A percentile compares a stretch with the other conserved stretches of the same genome.
Conservation (phyloP, 1,139 yeast genomes). For the Yamadazyma jaroonii region DNA sequence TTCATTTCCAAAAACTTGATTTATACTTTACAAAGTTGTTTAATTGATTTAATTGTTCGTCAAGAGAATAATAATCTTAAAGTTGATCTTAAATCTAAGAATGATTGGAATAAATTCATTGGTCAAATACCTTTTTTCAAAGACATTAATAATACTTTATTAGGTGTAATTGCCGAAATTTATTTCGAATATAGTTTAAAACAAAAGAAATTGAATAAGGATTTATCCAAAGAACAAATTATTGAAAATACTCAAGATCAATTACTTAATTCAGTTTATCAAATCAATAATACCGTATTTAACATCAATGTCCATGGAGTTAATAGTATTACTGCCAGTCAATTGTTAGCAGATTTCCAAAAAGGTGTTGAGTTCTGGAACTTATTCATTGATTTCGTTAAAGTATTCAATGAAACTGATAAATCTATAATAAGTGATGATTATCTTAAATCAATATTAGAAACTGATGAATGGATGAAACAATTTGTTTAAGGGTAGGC, state of each 20-base stretch:
- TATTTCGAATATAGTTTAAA: conserved; percentile 39
- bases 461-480: conserved; percentile 45
- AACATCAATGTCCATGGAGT: conserved; percentile 44
- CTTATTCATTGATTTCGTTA: conserved; percentile 39
- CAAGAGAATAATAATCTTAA: conserved; percentile 48
- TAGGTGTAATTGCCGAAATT: conserved; percentile 44
- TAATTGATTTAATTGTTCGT: conserved; percentile 51
- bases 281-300: conserved; percentile 36
- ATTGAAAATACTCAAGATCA: conserved; percentile 32
- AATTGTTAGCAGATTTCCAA: conserved; percentile 40
- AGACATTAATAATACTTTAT: conserved; percentile 41
- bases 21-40: conserved; percentile 53
- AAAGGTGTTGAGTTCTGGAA: conserved; percentile 39
- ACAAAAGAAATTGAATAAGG: conserved; percentile 23
- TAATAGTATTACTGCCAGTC: conserved; percentile 36
- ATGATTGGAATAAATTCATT: conserved; percentile 59
- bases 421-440: conserved; percentile 30
- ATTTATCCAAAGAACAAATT: conserved; percentile 24
- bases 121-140: conserved; percentile 59
- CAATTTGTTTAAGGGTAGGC: conserved; percentile 18
- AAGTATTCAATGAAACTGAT: conserved; percentile 34
- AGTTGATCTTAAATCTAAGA: conserved; percentile 33
- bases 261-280: conserved; percentile 37
- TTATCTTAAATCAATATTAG: conserved; percentile 30
- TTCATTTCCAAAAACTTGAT: conserved; percentile 50